Base-by-base conservation (phyloP, 1,139 yeast species). In the Debaryomyces fabryi region DNA sequence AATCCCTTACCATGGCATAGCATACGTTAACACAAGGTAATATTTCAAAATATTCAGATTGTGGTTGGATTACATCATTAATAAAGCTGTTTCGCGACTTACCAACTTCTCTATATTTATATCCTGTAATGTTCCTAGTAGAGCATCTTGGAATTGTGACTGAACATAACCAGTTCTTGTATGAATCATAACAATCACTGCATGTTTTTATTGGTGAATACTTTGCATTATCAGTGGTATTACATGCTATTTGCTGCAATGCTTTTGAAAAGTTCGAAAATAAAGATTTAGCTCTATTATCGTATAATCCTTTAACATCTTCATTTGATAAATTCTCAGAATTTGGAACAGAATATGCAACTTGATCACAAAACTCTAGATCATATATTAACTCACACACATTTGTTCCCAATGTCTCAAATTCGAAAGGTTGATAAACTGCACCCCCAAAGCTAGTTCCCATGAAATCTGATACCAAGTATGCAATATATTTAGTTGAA, bases 121-220 rank as follows among this genome's bases (percentile, higher is more conserved):
- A 82, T 13, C 81, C 83, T 0, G 77, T 60, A 5, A 74, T 64
- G 27, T 78, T 64, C 43, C 67, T 51, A 0, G 87, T 72, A 1
- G 86, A 76, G 59, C 99, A 93, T 32, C 98, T 72, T 0, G 99
- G 98, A n/a, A 93, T 88, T 0, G 91, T 76, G 4, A 89, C 90
- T 0, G 96, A 79, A 68, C 99, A 93, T 16, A 93, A 74, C 99
- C 99, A 93, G 58, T 86, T 78, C 58, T 83, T 85, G 64, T 93
- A 93, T 1, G 93, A 76, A 3, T 65, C 58, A 1, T 80, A 78
- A 64, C 99, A 93, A 59, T 88, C 85, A 10, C 72, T 76, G 60
- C 99, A 93, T 0, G 85, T 74, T 44, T 82, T 66, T 29, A 91
- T 61, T 13, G 96, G 90, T 1, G 97, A 88, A 66, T 80, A 93